Evolutionary conservation across 2,329 filamentous ascomycete species (phyloP), one percentile per base, ranked within the genome.

Genomic region (Fusarium bulbicola): DNA sequence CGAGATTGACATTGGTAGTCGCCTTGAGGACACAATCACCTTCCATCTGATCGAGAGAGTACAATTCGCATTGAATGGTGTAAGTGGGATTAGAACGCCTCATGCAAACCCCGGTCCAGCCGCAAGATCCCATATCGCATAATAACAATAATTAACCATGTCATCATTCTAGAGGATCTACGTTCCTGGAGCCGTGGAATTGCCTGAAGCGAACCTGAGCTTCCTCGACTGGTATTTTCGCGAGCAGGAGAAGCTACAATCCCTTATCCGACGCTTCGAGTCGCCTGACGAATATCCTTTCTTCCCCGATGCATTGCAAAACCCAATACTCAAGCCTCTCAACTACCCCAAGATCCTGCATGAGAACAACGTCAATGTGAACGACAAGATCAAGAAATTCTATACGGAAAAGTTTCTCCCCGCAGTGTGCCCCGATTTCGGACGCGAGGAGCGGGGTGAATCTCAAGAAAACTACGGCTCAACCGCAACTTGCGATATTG

Each of bases 221-320:
- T 93, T 99, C 81, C 91, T 97, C 81, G 96, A 98, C 86, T 99
- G 95, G 93, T 92, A 97, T 80, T 91, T 98, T 34, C 89, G 88
- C 75, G 93, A 97, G 82, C 94, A 97, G 80, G 96, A 99, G 84
- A 92, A 91, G 71, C 86, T 98, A 11, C 95, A 99, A 81, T 97
- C 95, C 20, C 90, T 94, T 59, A 95, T 99, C 76, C 94, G 96
- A 75, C 94, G 96, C 80, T 99, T 95, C 86, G 92, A 99, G 82
- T 94, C 94, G 0, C 96, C 96, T 43, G 96, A 99, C 86, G 96
- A 99, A 84, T 95, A 97, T 82, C 94, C 96, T 28, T 99, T 98
- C 90, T 99, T 98, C 85, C 94, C 95, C 4, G 88, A 93, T 36
- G 92, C 90, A 15, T 86, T 98, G 45, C 90, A 94, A 78, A 86